phyloP scores from a whole-genome alignment of 129 eudicot genomes.

The Oenanthe sinensis region DNA sequence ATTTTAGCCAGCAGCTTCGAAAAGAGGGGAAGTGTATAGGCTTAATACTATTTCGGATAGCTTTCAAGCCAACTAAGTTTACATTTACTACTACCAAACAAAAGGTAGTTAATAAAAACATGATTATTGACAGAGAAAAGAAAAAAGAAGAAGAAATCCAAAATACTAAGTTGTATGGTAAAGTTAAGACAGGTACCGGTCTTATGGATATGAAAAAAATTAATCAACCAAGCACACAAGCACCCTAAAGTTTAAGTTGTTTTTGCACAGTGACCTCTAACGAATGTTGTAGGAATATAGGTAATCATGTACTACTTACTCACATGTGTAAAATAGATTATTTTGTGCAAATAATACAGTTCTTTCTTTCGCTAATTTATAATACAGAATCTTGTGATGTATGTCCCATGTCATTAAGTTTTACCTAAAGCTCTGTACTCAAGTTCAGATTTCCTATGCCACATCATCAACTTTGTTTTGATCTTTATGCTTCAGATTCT shows the following conservation, averaged over 20 bases:
- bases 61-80: background rate
- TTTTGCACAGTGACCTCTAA: background rate
- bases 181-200: background rate
- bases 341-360: background rate
- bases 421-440: background rate
- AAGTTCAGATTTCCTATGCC: background rate
- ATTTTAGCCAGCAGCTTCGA: background rate
- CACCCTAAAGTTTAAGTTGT: background rate
- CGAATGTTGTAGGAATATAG: background rate
- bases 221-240: background rate
- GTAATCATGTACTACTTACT: background rate
- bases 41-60: background rate
- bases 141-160: no score
- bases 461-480: background rate
- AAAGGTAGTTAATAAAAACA: background rate
- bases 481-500: conserved; percentile 32
- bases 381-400: background rate
- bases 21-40: background rate
- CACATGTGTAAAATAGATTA: background rate
- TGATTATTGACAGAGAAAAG: background rate
- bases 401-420: background rate
- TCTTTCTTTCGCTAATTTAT: background rate
- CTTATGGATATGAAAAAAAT: background rate
- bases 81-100: background rate
- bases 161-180: background rate